phyloP scores from a whole-genome alignment of 129 eudicot species.

The carrot (Daucus carota) region DH1_v3.0 NC_030383.2:9569501-9570000 shows the following conservation, averaged over 20 bases:
- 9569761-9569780: slow-evolving; percentile 74
- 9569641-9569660: slow-evolving; percentile 93
- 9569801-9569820: slow-evolving; percentile 68
- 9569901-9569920: slow-evolving; percentile 9
- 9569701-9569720: not conserved
- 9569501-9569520: not conserved
- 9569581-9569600: slow-evolving; percentile 59
- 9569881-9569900: slow-evolving; percentile 3
- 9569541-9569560: not conserved
- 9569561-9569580: no score
- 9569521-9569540: not conserved
- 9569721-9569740: not conserved
- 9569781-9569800: slow-evolving; percentile 94
- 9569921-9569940: not conserved
- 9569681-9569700: slow-evolving; percentile 47
- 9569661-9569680: slow-evolving; percentile 98
- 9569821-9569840: slow-evolving; percentile 7
- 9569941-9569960: not conserved
- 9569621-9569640: slow-evolving; percentile 68
- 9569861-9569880: not conserved
- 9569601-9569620: slow-evolving; percentile 94
- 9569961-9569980: not conserved
- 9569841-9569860: slow-evolving; percentile 1
- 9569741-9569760: not conserved
- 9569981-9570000: not conserved